phyloP scores from a whole-genome alignment of 2,329 filamentous ascomycete genomes.

The Penicillium sclerotiorum region DNA sequence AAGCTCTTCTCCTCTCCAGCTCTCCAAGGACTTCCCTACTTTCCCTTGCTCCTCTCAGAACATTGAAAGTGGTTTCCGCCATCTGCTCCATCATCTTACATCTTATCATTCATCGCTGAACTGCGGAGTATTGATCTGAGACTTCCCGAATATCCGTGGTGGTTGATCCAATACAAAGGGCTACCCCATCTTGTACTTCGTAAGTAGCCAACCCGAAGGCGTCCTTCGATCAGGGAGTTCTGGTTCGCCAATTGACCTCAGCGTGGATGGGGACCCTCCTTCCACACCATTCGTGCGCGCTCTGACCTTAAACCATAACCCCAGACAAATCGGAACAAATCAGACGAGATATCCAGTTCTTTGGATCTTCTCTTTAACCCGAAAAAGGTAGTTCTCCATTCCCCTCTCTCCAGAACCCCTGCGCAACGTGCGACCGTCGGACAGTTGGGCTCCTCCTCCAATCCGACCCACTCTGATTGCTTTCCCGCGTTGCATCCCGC shows the following conservation, averaged over 20 bases:
- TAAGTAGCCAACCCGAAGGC: conserved; percentile 20
- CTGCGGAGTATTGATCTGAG: not conserved
- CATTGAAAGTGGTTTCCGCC: not conserved
- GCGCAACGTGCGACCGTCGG: conserved; percentile 33
- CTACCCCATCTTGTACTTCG: conserved; percentile 11
- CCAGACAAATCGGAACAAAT: conserved; percentile 28
- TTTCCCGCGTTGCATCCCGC: conserved; percentile 32
- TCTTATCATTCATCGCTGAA: not conserved
- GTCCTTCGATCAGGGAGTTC: conserved; percentile 28
- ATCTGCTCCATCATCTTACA: not conserved
- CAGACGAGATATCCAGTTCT: conserved; percentile 8
- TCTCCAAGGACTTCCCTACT: not conserved
- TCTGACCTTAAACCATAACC: conserved; percentile 14
- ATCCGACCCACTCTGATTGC: conserved; percentile 31
- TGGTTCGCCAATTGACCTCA: conserved; percentile 45
- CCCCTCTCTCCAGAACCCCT: conserved; percentile 16
- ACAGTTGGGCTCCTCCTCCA: conserved; percentile 23
- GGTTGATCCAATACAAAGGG: conserved; percentile 2
- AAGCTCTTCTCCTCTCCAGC: not conserved
- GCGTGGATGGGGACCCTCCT: conserved; percentile 28
- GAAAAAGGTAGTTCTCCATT: conserved; percentile 11
- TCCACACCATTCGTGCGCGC: conserved; percentile 20
- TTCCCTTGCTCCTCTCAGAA: not conserved
- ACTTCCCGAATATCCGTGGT: not conserved
- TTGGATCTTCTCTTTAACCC: conserved; percentile 18